phyloP scores from a whole-genome alignment of 257 asterid species.

The Marsdenia floribunda region DNA sequence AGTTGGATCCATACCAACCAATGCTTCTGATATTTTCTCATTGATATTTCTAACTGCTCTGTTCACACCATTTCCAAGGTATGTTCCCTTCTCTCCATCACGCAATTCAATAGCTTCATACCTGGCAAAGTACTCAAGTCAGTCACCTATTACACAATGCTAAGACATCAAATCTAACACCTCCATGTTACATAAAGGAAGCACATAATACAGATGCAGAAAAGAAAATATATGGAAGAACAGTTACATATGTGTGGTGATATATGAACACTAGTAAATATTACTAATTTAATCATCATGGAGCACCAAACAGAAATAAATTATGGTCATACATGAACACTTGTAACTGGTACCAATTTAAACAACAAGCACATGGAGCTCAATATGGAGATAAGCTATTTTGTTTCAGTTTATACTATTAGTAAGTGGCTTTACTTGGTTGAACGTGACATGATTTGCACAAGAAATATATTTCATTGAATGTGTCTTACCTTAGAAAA shows the following conservation, averaged over 20 bases:
- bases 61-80: constrained; percentile 92
- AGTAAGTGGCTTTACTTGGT: not conserved
- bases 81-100: constrained; percentile 88
- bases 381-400: not conserved
- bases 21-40: constrained; percentile 93
- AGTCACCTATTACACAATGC: constrained; percentile 8
- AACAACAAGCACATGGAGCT: not conserved
- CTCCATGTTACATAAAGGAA: not conserved
- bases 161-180: constrained; percentile 9
- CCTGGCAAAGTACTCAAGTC: constrained; percentile 37
- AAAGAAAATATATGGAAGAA: not conserved
- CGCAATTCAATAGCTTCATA: constrained; percentile 93
- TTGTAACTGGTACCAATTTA: not conserved
- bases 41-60: constrained; percentile 90
- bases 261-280: not conserved
- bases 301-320: not conserved
- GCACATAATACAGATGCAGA: not conserved
- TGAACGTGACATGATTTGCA: not conserved
- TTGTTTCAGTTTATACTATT: not conserved
- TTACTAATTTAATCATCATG: not conserved
- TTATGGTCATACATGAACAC: not conserved
- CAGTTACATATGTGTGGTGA: not conserved
- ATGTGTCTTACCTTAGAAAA: not conserved
- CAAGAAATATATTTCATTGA: not conserved
- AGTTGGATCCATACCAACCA: constrained; percentile 98